Conservation (phyloP, 306 rosid species). For the Cyclanthera cordifolia region DNA sequence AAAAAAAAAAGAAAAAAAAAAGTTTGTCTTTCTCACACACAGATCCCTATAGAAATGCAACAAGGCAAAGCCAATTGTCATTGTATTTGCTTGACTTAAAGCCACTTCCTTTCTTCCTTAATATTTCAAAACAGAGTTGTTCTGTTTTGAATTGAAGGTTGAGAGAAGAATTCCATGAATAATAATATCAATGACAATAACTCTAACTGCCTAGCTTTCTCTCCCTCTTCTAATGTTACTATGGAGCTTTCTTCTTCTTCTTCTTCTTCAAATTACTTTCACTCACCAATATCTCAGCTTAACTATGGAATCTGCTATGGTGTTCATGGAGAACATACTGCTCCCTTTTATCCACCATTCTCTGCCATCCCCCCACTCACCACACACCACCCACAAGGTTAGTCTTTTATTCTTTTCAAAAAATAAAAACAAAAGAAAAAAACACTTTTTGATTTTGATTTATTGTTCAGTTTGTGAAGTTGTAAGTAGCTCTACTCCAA, state of each 20-base stretch:
- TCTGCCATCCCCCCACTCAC: slow-evolving; percentile 65
- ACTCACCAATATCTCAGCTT: too few species aligned
- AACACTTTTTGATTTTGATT: neutral
- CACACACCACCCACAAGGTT: slow-evolving; percentile 63
- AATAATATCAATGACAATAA: slow-evolving; percentile 35
- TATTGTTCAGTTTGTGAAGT: slow-evolving; percentile 26
- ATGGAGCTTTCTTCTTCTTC: too few species aligned
- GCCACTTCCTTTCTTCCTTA: slow-evolving; percentile 40
- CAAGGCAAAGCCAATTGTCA: slow-evolving; percentile 39
- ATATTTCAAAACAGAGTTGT: slow-evolving; percentile 10
- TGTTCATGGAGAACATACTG: slow-evolving; percentile 39
- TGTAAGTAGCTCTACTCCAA: slow-evolving; percentile 53
- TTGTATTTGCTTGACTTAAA: slow-evolving; percentile 70
- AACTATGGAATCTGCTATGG: slow-evolving; percentile 54
- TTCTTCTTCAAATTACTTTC: slow-evolving; percentile 32
- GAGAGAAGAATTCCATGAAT: slow-evolving; percentile 38
- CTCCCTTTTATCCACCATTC: slow-evolving; percentile 45
- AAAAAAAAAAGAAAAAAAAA: slow-evolving; percentile 57
- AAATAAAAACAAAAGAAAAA: too few species aligned
- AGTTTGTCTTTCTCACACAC: slow-evolving; percentile 69
- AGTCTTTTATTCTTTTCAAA: slow-evolving; percentile 6
- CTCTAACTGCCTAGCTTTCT: slow-evolving; percentile 51
- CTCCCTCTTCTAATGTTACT: slow-evolving; percentile 25
- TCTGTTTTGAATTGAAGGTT: neutral
- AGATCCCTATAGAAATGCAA: slow-evolving; percentile 66